Conservation (phyloP, 2,329 filamentous ascomycete species). For the Fusarium napiforme region DNA sequence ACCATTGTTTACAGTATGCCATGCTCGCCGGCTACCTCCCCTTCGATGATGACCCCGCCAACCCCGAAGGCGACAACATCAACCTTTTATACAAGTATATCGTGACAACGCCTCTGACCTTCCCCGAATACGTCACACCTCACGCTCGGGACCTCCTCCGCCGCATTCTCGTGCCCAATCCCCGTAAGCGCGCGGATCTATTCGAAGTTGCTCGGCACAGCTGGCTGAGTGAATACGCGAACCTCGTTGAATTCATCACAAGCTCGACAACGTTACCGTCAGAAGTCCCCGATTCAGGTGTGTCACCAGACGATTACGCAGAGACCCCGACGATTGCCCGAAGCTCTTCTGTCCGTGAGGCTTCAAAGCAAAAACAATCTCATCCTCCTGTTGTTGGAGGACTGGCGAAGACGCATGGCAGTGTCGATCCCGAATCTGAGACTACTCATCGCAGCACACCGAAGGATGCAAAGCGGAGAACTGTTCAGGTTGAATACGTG, state of each 20-base stretch:
- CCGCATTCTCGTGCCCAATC: conserved; percentile 94
- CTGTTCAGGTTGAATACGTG: conserved; percentile 97
- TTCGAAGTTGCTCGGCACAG: conserved; percentile 98
- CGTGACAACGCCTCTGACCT: conserved; percentile 94
- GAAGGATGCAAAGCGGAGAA: conserved; percentile 90
- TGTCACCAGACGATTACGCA: conserved; percentile 64
- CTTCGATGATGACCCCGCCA: conserved; percentile 97
- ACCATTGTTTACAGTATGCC: conserved; percentile 76
- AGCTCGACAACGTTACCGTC: conserved; percentile 89
- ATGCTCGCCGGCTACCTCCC: conserved; percentile 98
- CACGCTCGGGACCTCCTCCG: conserved; percentile 93
- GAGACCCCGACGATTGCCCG: conserved; percentile 76
- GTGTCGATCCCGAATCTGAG: conserved; percentile 75
- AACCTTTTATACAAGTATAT: conserved; percentile 99
- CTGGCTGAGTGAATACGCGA: conserved; percentile 97
- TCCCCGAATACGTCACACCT: conserved; percentile 98
- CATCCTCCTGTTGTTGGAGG: conserved; percentile 66
- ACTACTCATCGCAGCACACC: conserved; percentile 69
- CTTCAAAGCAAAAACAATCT: conserved; percentile 73
- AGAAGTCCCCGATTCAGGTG: conserved; percentile 85
- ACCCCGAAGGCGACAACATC: conserved; percentile 98
- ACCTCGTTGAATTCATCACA: conserved; percentile 95
- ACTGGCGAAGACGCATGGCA: conserved; percentile 77
- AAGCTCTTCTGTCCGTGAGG: conserved; percentile 92
- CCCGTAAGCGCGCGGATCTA: conserved; percentile 90